Evolutionary conservation across 805 yeast species (phyloP).

Genomic region (Torulaspora maleeae): DNA sequence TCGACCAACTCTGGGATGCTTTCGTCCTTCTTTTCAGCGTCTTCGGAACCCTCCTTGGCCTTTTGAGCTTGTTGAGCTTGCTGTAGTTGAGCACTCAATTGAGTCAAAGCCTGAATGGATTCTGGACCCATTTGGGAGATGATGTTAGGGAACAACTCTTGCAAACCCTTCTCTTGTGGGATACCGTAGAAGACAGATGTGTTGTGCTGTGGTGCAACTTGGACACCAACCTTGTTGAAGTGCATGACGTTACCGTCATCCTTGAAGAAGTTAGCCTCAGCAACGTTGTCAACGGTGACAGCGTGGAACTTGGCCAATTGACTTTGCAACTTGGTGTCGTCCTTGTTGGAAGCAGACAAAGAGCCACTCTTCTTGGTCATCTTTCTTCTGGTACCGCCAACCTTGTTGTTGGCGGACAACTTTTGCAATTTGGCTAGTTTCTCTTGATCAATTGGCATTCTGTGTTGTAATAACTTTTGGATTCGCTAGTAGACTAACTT

Average conservation of each 20-base stretch:
- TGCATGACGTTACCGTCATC: slow-evolving; percentile 95
- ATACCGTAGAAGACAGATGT: slow-evolving; percentile 93
- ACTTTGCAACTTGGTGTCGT: slow-evolving; percentile 86
- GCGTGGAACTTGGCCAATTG: slow-evolving; percentile 86
- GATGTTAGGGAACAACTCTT: slow-evolving; percentile 90
- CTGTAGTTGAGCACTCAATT: slow-evolving; percentile 86
- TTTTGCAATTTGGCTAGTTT: slow-evolving; percentile 89
- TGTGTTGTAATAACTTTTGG: slow-evolving; percentile 9
- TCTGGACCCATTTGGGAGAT: slow-evolving; percentile 96
- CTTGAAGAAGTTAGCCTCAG: slow-evolving; percentile 96
- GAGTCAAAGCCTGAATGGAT: slow-evolving; percentile 81
- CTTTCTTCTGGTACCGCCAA: slow-evolving; percentile 87
- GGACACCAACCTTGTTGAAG: slow-evolving; percentile 94
- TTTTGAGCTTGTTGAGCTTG: slow-evolving; percentile 46
- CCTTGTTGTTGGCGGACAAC: slow-evolving; percentile 67
- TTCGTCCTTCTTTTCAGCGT: slow-evolving; percentile 42
- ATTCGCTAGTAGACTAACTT: background rate
- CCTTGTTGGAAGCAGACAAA: slow-evolving; percentile 58
- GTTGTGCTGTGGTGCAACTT: slow-evolving; percentile 85
- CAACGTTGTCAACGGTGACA: slow-evolving; percentile 81
- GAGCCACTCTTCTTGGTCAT: slow-evolving; percentile 61
- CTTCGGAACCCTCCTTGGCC: slow-evolving; percentile 44
- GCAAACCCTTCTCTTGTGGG: slow-evolving; percentile 86
- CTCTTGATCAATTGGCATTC: slow-evolving; percentile 89
- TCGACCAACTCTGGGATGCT: slow-evolving; percentile 56